Evolutionary conservation across 2,329 filamentous ascomycete species (phyloP), one percentile per base, ranked within the genome.

Genomic region (Cladosporium sp.): DNA sequence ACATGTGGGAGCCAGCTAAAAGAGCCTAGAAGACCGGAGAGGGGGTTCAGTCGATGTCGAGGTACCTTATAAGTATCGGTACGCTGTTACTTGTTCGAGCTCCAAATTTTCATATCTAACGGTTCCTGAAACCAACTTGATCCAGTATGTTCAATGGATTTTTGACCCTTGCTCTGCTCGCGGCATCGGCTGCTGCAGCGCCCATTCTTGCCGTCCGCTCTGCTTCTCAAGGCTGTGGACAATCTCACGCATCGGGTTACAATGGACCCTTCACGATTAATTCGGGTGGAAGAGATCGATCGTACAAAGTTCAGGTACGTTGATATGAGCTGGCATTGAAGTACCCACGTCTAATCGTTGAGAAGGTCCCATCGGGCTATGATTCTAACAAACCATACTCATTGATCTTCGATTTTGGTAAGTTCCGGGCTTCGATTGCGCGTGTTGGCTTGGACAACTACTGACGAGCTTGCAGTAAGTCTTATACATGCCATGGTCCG

Each of bases 331-430:
- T 19, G 18, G 5, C 27, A 6, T 13, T 29, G 12, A 12, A 19
- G 8, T 17, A 9, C 27, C 12, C 6, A 15, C 27, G 22, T n/a
- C 43, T 47, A 15, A 47, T n/a, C 15, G 3, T 5, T 15, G 6
- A 2, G 15, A 17, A 47, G 43, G 43, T 47, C 7, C 43, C 43
- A 18, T 20, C 32, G 3, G 38, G 38, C 22, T 47, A 47, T 20
- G 29, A 39, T 13, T 15, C 50, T 3, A 47, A 50, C 30, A 56
- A 54, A 17, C 15, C 22, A 36, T 58, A 58, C 48, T 57, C 60
- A 7, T 49, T 79, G 22, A 74, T 77, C 30, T 63, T 79, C 29
- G 76, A 76, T 5, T 78, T 71, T 56, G 75, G 78, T 52, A 75
- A 73, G 32, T 17, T 15, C 19, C 7, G 24, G n/a, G n/a, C n/a